Percentiles rank a stretch among this genome's conserved stretches.
phyloP scores from a whole-genome alignment of 2,329 filamentous ascomycete species.

The Alternaria sp. region DNA sequence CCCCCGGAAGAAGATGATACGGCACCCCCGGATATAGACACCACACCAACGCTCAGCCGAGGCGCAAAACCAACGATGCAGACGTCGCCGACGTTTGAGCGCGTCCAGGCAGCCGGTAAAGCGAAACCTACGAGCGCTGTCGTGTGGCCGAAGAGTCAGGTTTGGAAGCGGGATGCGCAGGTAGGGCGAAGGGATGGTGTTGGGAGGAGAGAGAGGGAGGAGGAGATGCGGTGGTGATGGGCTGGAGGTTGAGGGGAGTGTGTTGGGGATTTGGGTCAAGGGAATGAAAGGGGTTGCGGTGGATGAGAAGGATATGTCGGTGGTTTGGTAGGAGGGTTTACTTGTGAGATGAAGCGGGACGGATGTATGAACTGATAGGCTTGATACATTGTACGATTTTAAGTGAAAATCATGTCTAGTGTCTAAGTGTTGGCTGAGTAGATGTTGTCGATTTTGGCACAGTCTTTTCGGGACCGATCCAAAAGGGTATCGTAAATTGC shows the following conservation, averaged over 20 bases:
- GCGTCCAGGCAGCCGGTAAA: neutral
- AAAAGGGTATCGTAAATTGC: too few relatives aligned
- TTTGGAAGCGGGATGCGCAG: neutral
- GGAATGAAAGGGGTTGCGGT: neutral
- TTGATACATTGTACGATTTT: too few relatives aligned
- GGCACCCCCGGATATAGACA: neutral
- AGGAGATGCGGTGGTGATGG: neutral
- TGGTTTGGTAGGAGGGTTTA: neutral
- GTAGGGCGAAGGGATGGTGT: rapidly evolving
- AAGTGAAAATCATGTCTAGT: too few relatives aligned
- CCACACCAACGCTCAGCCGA: neutral
- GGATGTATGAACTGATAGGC: neutral
- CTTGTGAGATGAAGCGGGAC: neutral
- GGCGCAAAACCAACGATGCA: neutral
- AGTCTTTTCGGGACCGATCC: too few relatives aligned
- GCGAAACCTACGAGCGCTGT: neutral
- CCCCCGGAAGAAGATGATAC: neutral
- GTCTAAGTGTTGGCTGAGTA: neutral
- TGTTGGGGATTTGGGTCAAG: neutral
- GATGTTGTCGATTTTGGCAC: neutral
- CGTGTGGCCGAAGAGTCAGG: neutral
- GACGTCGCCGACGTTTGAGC: neutral
- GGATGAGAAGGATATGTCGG: neutral
- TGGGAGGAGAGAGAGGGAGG: neutral
- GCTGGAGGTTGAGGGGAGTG: rapidly evolving